phyloP scores from a whole-genome alignment of 139 green algal genomes.

The Chlorella sp. region DNA sequence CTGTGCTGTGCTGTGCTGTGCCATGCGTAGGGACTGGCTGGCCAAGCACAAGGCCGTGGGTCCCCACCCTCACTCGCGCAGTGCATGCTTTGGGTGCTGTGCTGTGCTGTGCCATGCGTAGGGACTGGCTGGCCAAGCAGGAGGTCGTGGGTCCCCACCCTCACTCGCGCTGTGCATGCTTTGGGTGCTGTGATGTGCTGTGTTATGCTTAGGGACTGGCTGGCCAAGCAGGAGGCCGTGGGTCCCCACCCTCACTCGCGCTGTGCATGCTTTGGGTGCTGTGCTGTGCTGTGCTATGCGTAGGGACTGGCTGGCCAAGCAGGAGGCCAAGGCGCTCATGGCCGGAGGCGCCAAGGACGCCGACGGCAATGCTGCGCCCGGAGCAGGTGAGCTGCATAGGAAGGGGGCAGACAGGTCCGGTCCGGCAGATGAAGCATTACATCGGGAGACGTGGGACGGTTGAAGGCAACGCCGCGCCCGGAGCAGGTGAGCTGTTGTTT shows the following conservation, averaged over 20 bases:
- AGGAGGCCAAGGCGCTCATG: constrained; percentile 19
- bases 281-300: not conserved
- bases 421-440: not conserved
- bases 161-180: not conserved
- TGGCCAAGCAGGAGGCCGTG: not conserved
- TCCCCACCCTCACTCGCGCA: too few relatives aligned
- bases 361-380: not conserved
- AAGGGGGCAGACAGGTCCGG: too few relatives aligned
- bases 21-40: too few relatives aligned
- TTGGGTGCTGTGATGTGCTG: not conserved
- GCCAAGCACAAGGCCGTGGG: too few relatives aligned
- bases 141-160: not conserved
- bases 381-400: too few relatives aligned
- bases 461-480: not conserved
- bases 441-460: not conserved
- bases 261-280: not conserved
- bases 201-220: constrained; percentile 24
- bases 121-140: too few relatives aligned
- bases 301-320: constrained; percentile 41
- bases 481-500: not conserved
- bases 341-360: not conserved
- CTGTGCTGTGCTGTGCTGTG: too few relatives aligned
- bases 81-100: too few relatives aligned
- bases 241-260: not conserved
- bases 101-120: too few relatives aligned